Evolutionary conservation across 345 rosid genomes (phyloP).

Genomic region (Bretschneidera sinensis): DNA sequence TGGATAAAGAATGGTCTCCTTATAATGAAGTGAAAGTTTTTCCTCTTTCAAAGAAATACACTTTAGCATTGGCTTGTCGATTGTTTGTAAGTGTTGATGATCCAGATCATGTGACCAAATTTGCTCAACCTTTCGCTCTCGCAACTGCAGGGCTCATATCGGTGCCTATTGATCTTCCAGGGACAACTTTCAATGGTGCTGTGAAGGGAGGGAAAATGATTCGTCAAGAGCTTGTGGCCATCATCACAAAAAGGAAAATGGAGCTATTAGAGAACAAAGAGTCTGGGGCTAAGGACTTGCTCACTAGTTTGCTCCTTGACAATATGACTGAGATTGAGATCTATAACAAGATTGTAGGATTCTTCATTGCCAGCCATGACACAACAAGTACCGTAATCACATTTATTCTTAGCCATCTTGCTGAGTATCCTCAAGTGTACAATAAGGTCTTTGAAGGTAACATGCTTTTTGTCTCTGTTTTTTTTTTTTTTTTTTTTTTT

Average conservation of each 20-base stretch:
- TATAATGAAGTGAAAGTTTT: conserved; percentile 2
- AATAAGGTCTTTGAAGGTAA: conserved; percentile 16
- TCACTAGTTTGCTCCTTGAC: conserved; percentile 16
- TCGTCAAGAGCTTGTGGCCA: conserved; percentile 9
- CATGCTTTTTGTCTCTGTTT: no score
- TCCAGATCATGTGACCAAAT: background rate
- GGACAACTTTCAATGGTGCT: conserved; percentile 22
- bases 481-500: no score
- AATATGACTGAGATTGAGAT: conserved; percentile 21
- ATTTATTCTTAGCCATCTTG: conserved; percentile 20
- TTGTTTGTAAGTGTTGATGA: conserved; percentile 24
- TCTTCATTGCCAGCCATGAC: conserved; percentile 29
- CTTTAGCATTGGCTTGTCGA: conserved; percentile 14
- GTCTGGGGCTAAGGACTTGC: conserved; percentile 8
- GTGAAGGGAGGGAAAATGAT: conserved; percentile 21
- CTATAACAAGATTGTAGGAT: conserved; percentile 21
- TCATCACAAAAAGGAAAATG: conserved; percentile 20
- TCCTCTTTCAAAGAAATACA: conserved; percentile 9
- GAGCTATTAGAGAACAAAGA: conserved; percentile 10
- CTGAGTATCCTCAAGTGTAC: conserved; percentile 19
- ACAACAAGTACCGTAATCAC: conserved; percentile 25
- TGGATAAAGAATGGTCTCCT: conserved; percentile 8
- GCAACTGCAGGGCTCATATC: conserved; percentile 27
- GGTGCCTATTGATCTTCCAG: conserved; percentile 28
- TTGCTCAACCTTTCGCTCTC: conserved; percentile 16